phyloP scores from a whole-genome alignment of 306 rosid genomes.

The Abrus pulchellus region DNA sequence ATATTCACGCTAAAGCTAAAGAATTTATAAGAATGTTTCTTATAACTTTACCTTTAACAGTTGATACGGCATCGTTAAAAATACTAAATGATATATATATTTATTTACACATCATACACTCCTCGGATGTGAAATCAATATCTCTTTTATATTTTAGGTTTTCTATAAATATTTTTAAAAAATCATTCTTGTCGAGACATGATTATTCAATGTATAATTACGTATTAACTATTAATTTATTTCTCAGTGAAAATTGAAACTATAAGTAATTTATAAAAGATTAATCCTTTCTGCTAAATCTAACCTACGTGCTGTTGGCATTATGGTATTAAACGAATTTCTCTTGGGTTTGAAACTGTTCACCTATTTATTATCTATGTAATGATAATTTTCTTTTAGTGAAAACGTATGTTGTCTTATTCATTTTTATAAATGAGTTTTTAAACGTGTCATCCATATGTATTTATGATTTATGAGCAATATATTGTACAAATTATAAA shows the following conservation, averaged over 20 bases:
- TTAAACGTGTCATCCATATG: background rate
- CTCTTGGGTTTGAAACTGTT: background rate
- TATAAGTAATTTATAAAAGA: background rate
- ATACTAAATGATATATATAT: background rate
- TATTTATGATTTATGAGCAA: constrained; percentile 28
- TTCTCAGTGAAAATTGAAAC: no score
- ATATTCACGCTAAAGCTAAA: background rate
- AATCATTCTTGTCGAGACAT: no score
- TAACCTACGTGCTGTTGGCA: background rate
- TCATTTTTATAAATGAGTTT: constrained; percentile 4
- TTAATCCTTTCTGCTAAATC: background rate
- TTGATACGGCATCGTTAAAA: background rate
- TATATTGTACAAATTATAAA: background rate
- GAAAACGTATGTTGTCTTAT: background rate
- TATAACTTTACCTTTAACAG: background rate
- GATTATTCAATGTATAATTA: no score
- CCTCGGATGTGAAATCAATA: background rate
- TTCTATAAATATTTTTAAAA: no score
- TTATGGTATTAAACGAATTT: background rate
- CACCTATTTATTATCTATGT: background rate
- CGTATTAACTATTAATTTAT: no score
- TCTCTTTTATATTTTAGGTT: no score
- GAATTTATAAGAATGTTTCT: background rate
- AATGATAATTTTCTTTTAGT: background rate
- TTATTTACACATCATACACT: background rate